Base-by-base conservation (phyloP, 2,329 filamentous ascomycete genomes). In the Allantophomopsis lycopodina region DNA sequence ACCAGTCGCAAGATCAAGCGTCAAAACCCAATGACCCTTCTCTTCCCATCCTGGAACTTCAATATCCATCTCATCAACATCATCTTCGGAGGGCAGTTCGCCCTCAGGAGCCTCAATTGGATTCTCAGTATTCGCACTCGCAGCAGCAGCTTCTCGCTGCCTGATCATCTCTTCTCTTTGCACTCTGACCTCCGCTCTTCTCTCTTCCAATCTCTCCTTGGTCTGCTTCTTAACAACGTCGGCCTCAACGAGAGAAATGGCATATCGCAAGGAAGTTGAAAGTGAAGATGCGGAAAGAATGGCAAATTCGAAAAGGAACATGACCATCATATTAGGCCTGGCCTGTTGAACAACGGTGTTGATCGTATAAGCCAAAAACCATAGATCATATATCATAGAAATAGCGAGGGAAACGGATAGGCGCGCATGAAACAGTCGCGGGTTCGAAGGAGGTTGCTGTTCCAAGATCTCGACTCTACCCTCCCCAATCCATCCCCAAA, bases 401-500 rank as follows among this genome's bases (percentile, higher is more conserved):
- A 94, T 60, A 2, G 82, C 54, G 36, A 98, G 68, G 34, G 88
- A 95, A 37, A 82, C 63, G 46, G 79, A 79, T 15, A 98, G 69
- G 36, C 91, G 76, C 13, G 76, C 67, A 57, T 98, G 91, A 64
- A 96, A 96, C 13, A 95, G 65, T 23, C 79, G 73, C 3, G 88
- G 88, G 53, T 94, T 94, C 32, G 80, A 72, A 0, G 89, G 89
- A 3, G 89, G 88, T 60, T 96, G 88, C 60, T 98, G 91, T 62
- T 98, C 91, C 39, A 96, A 69, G 35, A 91, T 76, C 57, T 98
- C 93, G 40, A 98, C 86, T 39, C 93, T 75, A 17, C 89, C 89
- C 57, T 95, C 89, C 39, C 85, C 87, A 49, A 98, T 94, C 91
- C 93, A 98, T 40, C 87, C 85, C 88, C 93, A 98, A 36, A 98